Conservation (phyloP, 768 basidiomycete genomes). For the Lactarius deliciosus region DNA sequence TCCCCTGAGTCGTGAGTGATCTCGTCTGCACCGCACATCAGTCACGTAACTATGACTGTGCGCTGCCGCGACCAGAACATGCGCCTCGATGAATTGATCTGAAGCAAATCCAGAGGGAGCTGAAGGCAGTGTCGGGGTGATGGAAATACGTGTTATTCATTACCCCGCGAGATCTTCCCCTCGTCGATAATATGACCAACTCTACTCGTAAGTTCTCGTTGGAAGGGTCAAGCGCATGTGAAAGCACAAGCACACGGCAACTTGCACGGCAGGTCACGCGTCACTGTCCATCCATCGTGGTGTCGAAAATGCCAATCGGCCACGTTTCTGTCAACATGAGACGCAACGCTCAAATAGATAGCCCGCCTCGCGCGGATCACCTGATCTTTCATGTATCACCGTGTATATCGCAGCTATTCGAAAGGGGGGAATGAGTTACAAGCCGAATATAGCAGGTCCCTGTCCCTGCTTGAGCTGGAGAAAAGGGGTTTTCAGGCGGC, state of each 20-base stretch:
- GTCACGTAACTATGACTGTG: neutral
- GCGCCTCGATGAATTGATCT: neutral
- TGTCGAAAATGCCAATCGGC: neutral
- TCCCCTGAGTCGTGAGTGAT: neutral
- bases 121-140: neutral
- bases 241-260: neutral
- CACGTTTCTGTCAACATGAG: neutral
- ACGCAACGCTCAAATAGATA: neutral
- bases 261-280: too few species aligned
- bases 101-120: neutral
- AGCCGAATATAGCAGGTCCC: neutral
- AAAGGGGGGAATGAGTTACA: neutral
- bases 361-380: neutral
- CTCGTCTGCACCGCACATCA: neutral
- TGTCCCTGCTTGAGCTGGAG: too few species aligned
- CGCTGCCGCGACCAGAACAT: neutral
- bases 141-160: neutral
- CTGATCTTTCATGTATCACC: neutral
- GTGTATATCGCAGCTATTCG: neutral
- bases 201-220: neutral
- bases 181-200: neutral
- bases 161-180: neutral
- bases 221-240: neutral
- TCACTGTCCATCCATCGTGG: neutral
- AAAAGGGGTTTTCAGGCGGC: too few species aligned